Conservation (phyloP, 176 grass and related monocot species). For the Bolboschoenus planiculmis region DNA sequence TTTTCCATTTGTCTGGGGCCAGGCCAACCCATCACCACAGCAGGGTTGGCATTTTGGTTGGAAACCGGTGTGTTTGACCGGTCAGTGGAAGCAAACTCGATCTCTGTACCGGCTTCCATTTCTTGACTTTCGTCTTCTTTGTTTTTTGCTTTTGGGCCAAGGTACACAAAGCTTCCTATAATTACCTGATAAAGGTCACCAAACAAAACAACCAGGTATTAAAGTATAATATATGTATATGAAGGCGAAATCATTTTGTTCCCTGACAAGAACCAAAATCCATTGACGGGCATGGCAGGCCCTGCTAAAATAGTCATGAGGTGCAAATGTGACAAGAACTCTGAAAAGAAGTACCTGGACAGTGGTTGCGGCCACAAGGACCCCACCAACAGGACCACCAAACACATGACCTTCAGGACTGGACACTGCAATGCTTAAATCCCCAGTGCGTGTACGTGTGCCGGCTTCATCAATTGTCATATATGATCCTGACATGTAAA, state of each 20-base stretch:
- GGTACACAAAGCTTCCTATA: conserved; percentile 31
- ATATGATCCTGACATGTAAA: conserved; percentile 87
- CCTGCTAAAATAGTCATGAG: not conserved
- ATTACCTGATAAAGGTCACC: conserved; percentile 12
- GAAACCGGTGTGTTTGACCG: conserved; percentile 1
- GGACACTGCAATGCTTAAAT: conserved; percentile 74
- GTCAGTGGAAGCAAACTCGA: not conserved
- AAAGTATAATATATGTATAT: not conserved
- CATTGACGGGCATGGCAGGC: not conserved
- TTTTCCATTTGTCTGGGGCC: conserved; percentile 16
- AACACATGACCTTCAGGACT: conserved; percentile 72
- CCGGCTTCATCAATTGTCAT: conserved; percentile 59
- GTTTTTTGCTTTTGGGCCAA: conserved; percentile 19
- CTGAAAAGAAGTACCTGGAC: conserved; percentile 50
- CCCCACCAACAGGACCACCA: conserved; percentile 68
- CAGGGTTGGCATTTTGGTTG: conserved; percentile 12
- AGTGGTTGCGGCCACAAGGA: conserved; percentile 65
- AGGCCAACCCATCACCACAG: conserved; percentile 18
- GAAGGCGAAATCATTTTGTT: not conserved
- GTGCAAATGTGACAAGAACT: not conserved
- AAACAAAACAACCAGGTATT: not conserved
- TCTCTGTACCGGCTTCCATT: conserved; percentile 16
- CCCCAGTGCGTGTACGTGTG: conserved; percentile 46
- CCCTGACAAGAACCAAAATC: not conserved
- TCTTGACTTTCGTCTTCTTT: conserved; percentile 26